Evolutionary conservation across 2,329 filamentous ascomycete genomes (phyloP).

Genomic region (Magnaporthiopsis incrustans): DNA sequence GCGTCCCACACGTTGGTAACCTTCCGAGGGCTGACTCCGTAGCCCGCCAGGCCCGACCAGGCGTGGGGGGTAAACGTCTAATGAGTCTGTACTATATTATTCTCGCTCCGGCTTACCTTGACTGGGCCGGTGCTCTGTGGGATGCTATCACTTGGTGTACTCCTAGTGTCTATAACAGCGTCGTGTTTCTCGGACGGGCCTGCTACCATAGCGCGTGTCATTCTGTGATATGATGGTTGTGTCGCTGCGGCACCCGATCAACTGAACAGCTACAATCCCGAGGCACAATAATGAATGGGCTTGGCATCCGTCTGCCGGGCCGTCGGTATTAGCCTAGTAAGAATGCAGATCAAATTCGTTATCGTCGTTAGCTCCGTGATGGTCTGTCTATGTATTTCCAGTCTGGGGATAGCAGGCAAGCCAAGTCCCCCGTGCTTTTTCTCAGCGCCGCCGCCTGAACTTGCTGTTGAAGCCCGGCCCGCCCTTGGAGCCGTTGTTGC

Average conservation of each 20-base stretch:
- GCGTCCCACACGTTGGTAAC: neutral
- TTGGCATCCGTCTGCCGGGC: no score
- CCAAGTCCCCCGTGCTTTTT: no score
- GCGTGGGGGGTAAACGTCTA: neutral
- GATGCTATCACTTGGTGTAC: neutral
- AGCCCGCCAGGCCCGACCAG: no score
- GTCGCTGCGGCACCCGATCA: no score
- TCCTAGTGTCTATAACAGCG: neutral
- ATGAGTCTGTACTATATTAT: neutral
- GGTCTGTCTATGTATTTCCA: neutral
- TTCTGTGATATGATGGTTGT: no score
- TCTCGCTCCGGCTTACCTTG: neutral
- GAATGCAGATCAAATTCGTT: no score
- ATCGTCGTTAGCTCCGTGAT: no score
- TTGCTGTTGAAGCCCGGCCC: constrained; percentile 48
- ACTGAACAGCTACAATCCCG: no score
- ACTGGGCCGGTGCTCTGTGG: neutral
- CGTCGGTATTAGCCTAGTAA: no score
- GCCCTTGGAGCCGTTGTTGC: constrained; percentile 54
- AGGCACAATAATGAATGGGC: no score
- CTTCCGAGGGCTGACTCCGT: no score
- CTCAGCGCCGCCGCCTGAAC: constrained; percentile 43
- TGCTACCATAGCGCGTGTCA: no score
- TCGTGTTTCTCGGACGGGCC: neutral
- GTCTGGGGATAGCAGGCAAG: neutral